phyloP scores from a whole-genome alignment of 352 stramenopile species.

The Pythium plurisporium region DNA sequence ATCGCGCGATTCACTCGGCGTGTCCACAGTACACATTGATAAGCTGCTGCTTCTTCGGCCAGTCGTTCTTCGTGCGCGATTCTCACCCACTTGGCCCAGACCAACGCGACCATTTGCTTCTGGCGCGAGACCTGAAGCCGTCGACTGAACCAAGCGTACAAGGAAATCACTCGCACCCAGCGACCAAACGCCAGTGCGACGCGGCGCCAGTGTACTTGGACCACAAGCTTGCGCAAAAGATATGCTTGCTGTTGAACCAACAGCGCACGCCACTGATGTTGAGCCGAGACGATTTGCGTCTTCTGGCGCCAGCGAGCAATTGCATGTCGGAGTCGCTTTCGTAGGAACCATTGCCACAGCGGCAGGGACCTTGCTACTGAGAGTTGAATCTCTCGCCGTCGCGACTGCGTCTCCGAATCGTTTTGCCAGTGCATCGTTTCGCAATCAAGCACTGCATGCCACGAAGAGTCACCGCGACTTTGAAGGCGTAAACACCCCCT shows the following conservation, averaged over 20 bases:
- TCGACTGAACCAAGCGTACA: background rate
- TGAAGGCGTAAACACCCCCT: too few relatives aligned
- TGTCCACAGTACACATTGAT: slow-evolving; percentile 1
- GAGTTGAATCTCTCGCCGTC: too few relatives aligned
- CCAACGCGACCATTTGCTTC: background rate
- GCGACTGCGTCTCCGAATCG: too few relatives aligned
- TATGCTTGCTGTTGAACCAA: slow-evolving; percentile 3
- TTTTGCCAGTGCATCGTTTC: too few relatives aligned
- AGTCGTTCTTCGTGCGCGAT: background rate
- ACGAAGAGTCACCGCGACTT: too few relatives aligned
- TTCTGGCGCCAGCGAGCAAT: background rate
- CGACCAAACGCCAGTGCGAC: background rate
- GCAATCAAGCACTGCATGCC: too few relatives aligned
- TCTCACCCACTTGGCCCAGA: background rate
- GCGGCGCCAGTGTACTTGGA: slow-evolving; percentile 1
- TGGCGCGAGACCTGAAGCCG: background rate
- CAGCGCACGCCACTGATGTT: background rate
- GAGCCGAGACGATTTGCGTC: background rate
- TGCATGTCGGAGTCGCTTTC: background rate
- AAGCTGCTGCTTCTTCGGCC: slow-evolving; percentile 5
- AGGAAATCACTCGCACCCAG: background rate
- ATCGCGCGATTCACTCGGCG: background rate
- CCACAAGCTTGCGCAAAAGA: slow-evolving; percentile 11
- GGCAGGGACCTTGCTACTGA: background rate
- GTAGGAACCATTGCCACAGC: background rate